Evolutionary conservation across 192 early-diverging fungal genomes (phyloP).

Genomic region (Linnemannia elongata): DNA sequence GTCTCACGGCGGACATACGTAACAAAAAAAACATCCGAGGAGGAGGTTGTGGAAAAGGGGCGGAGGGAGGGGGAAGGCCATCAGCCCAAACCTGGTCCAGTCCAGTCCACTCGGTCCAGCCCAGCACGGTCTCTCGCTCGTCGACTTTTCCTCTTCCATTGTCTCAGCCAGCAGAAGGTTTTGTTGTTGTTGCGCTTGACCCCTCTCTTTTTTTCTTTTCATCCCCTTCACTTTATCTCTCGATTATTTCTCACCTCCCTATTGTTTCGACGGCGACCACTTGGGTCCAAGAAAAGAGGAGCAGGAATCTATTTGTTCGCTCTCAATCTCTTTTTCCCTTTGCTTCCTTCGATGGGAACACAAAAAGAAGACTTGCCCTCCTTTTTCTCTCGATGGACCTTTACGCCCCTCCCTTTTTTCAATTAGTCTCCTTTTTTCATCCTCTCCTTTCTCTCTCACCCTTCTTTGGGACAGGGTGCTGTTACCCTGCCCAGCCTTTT

Average conservation of each 20-base stretch:
- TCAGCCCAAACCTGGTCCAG: not conserved
- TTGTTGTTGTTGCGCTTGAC: not conserved
- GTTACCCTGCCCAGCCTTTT: not conserved
- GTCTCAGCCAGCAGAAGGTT: not conserved
- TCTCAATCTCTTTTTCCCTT: not conserved
- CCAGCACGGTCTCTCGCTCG: not conserved
- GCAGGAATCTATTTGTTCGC: conserved; percentile 8
- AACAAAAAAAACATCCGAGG: conserved; percentile 9
- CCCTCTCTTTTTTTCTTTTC: not conserved
- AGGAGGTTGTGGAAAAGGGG: not conserved
- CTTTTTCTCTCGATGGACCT: conserved; percentile 10
- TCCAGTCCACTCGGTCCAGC: not conserved
- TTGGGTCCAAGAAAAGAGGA: not conserved
- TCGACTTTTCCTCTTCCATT: not conserved
- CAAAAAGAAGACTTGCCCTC: conserved; percentile 21
- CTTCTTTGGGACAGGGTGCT: not conserved
- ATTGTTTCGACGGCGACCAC: conserved; percentile 2
- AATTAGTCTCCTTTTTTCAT: not conserved
- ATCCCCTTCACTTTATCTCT: not conserved
- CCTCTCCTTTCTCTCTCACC: not conserved
- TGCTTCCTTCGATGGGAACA: not conserved
- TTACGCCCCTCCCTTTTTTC: not conserved
- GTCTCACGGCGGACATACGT: not conserved
- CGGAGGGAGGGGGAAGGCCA: not conserved
- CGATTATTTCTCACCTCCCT: conserved; percentile 4